Percentiles rank a stretch among this genome's conserved stretches.
Evolutionary conservation across 768 basidiomycete species (phyloP).

Genomic region (Hortiboletus flavorubellus): DNA sequence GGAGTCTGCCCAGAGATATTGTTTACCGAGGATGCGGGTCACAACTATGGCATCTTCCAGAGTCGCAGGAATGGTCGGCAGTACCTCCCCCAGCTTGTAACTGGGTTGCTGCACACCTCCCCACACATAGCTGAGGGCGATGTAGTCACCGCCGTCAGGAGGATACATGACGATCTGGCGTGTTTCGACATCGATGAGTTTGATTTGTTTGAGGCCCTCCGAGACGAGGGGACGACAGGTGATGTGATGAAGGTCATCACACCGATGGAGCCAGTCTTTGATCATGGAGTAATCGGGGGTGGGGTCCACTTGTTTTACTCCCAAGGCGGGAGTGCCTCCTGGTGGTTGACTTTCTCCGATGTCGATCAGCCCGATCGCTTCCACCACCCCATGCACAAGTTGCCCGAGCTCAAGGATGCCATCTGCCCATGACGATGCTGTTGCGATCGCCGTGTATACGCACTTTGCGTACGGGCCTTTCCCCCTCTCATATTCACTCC

Average conservation of each 20-base stretch:
- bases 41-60: constrained; percentile 18
- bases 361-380: constrained; percentile 6
- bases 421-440: background rate
- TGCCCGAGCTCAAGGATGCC: background rate
- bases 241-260: constrained; percentile 8
- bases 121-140: constrained; percentile 20
- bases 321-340: background rate
- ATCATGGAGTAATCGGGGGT: background rate
- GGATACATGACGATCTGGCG: constrained; percentile 9
- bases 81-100: constrained; percentile 7
- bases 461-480: constrained; percentile 7
- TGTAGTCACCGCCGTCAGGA: constrained; percentile 1
- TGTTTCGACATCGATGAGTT: constrained; percentile 7
- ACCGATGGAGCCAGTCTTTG: constrained; percentile 5
- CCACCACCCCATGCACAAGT: background rate
- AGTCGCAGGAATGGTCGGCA: constrained; percentile 12
- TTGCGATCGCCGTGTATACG: constrained; percentile 1
- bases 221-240: constrained; percentile 4
- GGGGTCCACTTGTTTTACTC: constrained; percentile 3
- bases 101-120: constrained; percentile 6
- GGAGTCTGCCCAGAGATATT: constrained; percentile 19
- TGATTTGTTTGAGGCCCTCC: constrained; percentile 4
- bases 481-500: background rate
- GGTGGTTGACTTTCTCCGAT: background rate
- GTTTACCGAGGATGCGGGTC: constrained; percentile 10